Evolutionary conservation across 2,329 filamentous ascomycete species (phyloP).

Genomic region (Cladobotryum protrusum): DNA sequence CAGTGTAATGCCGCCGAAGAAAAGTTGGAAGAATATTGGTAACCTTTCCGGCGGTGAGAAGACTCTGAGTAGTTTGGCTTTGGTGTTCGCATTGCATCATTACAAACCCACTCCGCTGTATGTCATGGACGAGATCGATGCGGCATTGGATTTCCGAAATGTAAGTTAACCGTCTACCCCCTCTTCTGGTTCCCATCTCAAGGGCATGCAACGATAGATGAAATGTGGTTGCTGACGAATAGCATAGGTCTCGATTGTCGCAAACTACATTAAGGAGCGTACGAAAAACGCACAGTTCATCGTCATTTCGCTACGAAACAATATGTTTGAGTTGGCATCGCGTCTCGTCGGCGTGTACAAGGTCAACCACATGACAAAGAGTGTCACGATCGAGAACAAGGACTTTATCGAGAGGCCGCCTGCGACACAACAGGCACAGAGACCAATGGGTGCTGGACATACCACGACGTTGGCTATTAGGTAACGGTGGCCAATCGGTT

Average conservation of each 20-base stretch:
- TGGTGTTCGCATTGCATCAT: slow-evolving; percentile 97
- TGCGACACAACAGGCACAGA: slow-evolving; percentile 27
- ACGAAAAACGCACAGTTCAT: slow-evolving; percentile 99
- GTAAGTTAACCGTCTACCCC: slow-evolving; percentile 50
- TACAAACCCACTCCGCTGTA: slow-evolving; percentile 97
- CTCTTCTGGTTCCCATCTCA: not conserved
- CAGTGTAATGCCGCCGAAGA: slow-evolving; percentile 98
- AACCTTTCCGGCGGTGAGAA: slow-evolving; percentile 96
- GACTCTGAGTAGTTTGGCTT: slow-evolving; percentile 82
- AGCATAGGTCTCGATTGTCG: slow-evolving; percentile 83
- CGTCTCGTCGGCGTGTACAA: slow-evolving; percentile 97
- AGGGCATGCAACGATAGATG: not conserved
- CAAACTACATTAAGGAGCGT: slow-evolving; percentile 97
- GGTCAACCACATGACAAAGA: slow-evolving; percentile 98
- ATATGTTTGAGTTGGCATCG: slow-evolving; percentile 99
- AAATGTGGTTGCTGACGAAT: not conserved
- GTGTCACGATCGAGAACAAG: slow-evolving; percentile 78
- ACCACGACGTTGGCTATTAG: slow-evolving; percentile 32
- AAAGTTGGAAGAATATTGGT: slow-evolving; percentile 99
- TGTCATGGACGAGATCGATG: slow-evolving; percentile 99
- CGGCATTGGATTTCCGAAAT: slow-evolving; percentile 94
- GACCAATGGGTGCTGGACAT: slow-evolving; percentile 16
- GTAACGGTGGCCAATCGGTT: slow-evolving; percentile 15
- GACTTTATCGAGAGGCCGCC: slow-evolving; percentile 57
- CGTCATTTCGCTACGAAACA: slow-evolving; percentile 94